Evolutionary conservation across 2,329 filamentous ascomycete genomes (phyloP).

Genomic region (Colletotrichum gigasporum): DNA sequence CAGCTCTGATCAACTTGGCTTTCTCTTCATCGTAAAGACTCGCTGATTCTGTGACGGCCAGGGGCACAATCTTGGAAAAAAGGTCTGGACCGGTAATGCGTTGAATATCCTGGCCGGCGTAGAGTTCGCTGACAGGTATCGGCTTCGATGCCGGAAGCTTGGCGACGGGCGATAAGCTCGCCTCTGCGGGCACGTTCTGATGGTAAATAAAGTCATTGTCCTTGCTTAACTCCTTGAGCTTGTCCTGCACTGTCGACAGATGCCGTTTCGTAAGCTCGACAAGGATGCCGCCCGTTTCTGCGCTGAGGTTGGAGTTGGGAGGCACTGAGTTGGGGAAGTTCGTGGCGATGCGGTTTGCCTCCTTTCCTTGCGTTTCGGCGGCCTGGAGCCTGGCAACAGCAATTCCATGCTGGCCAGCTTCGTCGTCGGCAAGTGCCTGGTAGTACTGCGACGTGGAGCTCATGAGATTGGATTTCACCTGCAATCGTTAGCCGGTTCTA

Average conservation of each 20-base stretch:
- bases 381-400: conserved; percentile 85
- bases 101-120: conserved; percentile 96
- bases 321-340: conserved; percentile 84
- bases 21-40: conserved; percentile 99
- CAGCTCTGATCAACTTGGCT: conserved; percentile 91
- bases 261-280: conserved; percentile 88
- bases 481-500: conserved; percentile 33
- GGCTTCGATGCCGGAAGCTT: conserved; percentile 96
- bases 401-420: conserved; percentile 85
- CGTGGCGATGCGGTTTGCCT: conserved; percentile 79
- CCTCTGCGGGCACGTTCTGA: conserved; percentile 87
- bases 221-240: conserved; percentile 78
- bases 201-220: conserved; percentile 99
- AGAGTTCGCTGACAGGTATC: conserved; percentile 95
- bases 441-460: conserved; percentile 91
- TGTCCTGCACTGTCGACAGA: conserved; percentile 81
- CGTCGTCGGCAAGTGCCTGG: conserved; percentile 90
- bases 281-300: conserved; percentile 79
- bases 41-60: conserved; percentile 95
- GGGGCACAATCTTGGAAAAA: conserved; percentile 95
- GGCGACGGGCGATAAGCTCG: conserved; percentile 80
- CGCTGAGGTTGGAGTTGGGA: conserved; percentile 81
- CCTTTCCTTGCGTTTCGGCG: conserved; percentile 80
- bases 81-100: conserved; percentile 96
- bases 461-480: conserved; percentile 84